A percentile compares a stretch with the other conserved stretches of the same genome.
phyloP scores from a whole-genome alignment of 2,329 filamentous ascomycete genomes.

The Aaosphaeria arxii region DNA sequence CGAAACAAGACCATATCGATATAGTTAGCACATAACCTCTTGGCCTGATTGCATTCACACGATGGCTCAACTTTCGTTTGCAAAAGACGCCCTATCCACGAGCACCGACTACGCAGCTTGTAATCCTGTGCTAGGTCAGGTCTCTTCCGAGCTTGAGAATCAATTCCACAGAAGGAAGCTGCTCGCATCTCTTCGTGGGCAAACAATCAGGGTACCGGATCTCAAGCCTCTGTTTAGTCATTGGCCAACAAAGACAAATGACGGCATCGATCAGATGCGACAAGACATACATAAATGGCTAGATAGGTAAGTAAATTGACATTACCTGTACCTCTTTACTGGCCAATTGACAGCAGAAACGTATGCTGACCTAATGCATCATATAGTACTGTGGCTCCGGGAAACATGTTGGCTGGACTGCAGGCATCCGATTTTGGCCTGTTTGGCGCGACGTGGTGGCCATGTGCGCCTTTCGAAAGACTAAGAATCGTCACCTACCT shows the following conservation, averaged over 20 bases:
- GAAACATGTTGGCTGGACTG: background rate
- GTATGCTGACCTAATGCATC: background rate
- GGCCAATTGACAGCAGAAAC: too few relatives aligned
- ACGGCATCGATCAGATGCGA: conserved; percentile 1
- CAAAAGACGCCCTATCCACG: too few relatives aligned
- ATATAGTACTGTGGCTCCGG: conserved; percentile 2
- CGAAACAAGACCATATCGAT: too few relatives aligned
- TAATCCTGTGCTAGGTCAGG: too few relatives aligned
- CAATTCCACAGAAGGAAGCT: background rate
- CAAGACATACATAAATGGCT: conserved; percentile 3
- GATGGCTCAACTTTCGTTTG: too few relatives aligned
- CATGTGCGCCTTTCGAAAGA: conserved; percentile 2
- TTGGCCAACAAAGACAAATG: conserved; percentile 6
- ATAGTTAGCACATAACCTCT: too few relatives aligned
- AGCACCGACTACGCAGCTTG: too few relatives aligned
- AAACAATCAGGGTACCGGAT: conserved; percentile 6
- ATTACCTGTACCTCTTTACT: too few relatives aligned
- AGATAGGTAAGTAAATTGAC: conserved; percentile 1
- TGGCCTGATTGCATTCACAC: too few relatives aligned
- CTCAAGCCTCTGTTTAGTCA: conserved; percentile 1
- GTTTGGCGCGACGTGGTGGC: conserved; percentile 11
- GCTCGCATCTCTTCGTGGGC: conserved; percentile 4
- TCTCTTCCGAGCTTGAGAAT: too few relatives aligned
- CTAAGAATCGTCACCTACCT: conserved; percentile 9
- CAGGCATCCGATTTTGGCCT: conserved; percentile 8